phyloP scores from a whole-genome alignment of 2,329 filamentous ascomycete species.

The Pseudocercospora macadamiae region DNA sequence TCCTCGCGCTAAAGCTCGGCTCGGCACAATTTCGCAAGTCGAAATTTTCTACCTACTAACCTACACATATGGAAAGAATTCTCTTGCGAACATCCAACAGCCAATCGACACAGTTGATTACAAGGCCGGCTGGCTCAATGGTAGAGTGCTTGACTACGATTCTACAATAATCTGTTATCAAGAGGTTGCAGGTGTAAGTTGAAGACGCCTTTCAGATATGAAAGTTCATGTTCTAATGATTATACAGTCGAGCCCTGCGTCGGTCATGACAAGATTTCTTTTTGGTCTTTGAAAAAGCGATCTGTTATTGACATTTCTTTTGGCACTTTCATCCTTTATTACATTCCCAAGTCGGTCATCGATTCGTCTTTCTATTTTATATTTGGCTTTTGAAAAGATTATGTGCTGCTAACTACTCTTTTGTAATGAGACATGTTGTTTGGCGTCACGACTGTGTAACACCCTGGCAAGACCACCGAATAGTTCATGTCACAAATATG shows the following conservation, averaged over 20 bases:
- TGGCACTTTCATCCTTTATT: too few relatives aligned
- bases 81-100: neutral
- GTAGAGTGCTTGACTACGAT: constrained; percentile 9
- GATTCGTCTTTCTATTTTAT: too few relatives aligned
- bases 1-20: neutral
- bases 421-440: too few relatives aligned
- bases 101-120: neutral
- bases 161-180: neutral
- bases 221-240: neutral
- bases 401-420: too few relatives aligned
- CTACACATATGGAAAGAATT: neutral
- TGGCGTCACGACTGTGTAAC: too few relatives aligned
- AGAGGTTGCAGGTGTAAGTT: constrained; percentile 4
- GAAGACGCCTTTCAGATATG: neutral
- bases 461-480: too few relatives aligned
- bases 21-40: neutral
- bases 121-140: constrained; percentile 2
- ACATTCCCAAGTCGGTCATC: too few relatives aligned
- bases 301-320: too few relatives aligned
- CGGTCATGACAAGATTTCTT: neutral
- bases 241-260: neutral
- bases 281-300: too few relatives aligned
- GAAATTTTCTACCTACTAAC: neutral
- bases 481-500: too few relatives aligned
- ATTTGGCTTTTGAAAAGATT: too few relatives aligned